Percentiles rank a stretch among this genome's conserved stretches.
Conservation (phyloP, 2,329 filamentous ascomycete species). For the Verticillium alfalfae region DNA sequence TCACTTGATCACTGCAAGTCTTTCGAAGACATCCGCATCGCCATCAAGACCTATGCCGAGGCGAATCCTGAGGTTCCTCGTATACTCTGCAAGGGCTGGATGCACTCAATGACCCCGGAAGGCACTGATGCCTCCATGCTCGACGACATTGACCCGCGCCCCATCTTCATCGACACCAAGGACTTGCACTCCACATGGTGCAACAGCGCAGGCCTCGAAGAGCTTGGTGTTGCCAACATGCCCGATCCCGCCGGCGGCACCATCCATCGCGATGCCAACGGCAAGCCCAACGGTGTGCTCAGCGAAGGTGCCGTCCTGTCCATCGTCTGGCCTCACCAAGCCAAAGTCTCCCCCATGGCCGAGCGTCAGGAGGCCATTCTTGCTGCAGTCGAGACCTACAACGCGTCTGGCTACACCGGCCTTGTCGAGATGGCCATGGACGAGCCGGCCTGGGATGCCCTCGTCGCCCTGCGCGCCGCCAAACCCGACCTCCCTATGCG, state of each 20-base stretch:
- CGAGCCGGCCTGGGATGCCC: conserved; percentile 46
- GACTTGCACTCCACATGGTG: conserved; percentile 54
- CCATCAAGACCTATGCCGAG: conserved; percentile 38
- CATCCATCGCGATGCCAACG: conserved; percentile 42
- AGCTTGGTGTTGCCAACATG: conserved; percentile 39
- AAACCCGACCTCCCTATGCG: conserved; percentile 33
- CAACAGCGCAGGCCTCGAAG: conserved; percentile 42
- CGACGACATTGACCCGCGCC: conserved; percentile 46
- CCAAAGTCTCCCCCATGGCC: conserved; percentile 36
- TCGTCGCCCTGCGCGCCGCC: conserved; percentile 36
- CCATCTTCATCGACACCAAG: conserved; percentile 52
- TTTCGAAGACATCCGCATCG: conserved; percentile 41
- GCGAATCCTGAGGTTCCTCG: conserved; percentile 40
- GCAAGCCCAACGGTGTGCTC: conserved; percentile 43
- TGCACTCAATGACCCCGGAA: conserved; percentile 41
- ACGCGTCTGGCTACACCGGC: conserved; percentile 47
- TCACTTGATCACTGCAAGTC: conserved; percentile 40
- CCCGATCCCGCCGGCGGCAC: conserved; percentile 44
- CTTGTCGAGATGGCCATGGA: conserved; percentile 59
- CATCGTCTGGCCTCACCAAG: conserved; percentile 51
- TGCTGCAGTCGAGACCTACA: conserved; percentile 44
- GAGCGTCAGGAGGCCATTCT: conserved; percentile 42
- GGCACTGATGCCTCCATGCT: conserved; percentile 41
- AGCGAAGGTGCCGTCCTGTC: conserved; percentile 46
- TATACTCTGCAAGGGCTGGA: conserved; percentile 51